Base-by-base conservation (phyloP, 345 rosid species). In the Cardamine occulta region DNA sequence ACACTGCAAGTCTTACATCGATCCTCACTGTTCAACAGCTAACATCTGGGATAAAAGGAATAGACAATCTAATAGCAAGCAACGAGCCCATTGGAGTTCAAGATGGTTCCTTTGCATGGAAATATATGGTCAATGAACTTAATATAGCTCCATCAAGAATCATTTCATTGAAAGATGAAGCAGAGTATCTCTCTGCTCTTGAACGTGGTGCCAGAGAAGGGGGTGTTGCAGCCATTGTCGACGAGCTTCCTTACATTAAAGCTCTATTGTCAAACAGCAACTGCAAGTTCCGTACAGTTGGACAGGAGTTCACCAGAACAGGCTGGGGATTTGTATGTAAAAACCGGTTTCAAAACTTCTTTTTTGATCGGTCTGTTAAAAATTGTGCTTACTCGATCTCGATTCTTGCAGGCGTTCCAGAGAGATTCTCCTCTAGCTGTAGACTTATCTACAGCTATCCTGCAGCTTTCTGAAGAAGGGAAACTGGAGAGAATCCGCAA, bases 251-350 rank as follows among this genome's bases (percentile, higher is more conserved):
- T 76, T 94, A 94, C 73, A 60, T 94, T n/a, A 91, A 94, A 81
- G 74, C 88, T 63, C 91, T 91, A 64, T 73, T 94, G 80, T 66
- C 97, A 66, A 83, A 24, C 80, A 58, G 88, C 44, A 86, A 85
- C 53, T 91, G 98, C 76, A 32, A 45, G 60, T 94, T 80, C 83
- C 84, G 86, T 63, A 91, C 85, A 4, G 95, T 94, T 12, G 98
- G 98, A 17, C 91, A 87, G 80, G 97, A 91, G 49, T 94, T 94
- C 80, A 91, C 98, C 12, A 86, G 86, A 66, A 86, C 91, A 42
- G 97, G 98, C 64, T 91, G 97, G 97, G 97, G 98, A 84, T 91
- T 94, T 71, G 97, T 94, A 86, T 85, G 98, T 88, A 74, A 68
- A 42, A 7, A 40, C 35, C 32, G 5, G 6, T 14, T 19, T 52